phyloP scores from a whole-genome alignment of 2,329 filamentous ascomycete genomes.

The Aureobasidium pullulans region DNA sequence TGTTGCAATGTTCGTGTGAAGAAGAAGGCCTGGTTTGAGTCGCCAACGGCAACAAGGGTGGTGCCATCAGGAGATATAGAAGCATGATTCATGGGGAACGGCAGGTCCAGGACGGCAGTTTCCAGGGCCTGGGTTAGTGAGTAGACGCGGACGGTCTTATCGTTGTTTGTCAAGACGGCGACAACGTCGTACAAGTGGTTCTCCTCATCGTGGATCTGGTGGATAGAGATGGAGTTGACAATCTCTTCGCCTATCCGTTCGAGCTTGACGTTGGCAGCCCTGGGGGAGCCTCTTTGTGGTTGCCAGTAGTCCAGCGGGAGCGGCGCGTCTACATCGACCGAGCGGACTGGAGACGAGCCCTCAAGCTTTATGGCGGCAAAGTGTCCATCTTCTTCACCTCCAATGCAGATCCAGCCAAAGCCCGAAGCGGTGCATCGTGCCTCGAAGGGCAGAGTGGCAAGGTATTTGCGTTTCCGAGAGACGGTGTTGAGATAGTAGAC shows the following conservation, averaged over 20 bases:
- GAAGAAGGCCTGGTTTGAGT: slow-evolving; percentile 79
- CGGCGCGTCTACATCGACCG: slow-evolving; percentile 49
- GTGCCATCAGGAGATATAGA: slow-evolving; percentile 86
- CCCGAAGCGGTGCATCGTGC: slow-evolving; percentile 83
- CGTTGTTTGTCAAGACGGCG: slow-evolving; percentile 82
- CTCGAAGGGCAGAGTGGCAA: slow-evolving; percentile 59
- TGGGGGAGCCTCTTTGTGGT: slow-evolving; percentile 37
- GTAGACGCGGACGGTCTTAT: slow-evolving; percentile 80
- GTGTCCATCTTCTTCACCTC: slow-evolving; percentile 74
- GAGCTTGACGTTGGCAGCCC: slow-evolving; percentile 46
- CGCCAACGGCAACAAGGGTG: slow-evolving; percentile 74
- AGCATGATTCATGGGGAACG: slow-evolving; percentile 85
- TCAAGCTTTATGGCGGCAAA: slow-evolving; percentile 69
- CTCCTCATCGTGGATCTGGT: slow-evolving; percentile 49
- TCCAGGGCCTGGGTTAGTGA: slow-evolving; percentile 62
- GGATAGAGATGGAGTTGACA: slow-evolving; percentile 60
- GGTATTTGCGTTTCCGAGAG: slow-evolving; percentile 64
- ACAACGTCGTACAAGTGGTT: slow-evolving; percentile 46
- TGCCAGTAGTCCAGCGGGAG: slow-evolving; percentile 43
- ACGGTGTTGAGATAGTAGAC: slow-evolving; percentile 52
- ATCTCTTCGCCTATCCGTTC: slow-evolving; percentile 56
- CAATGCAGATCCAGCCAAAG: slow-evolving; percentile 83
- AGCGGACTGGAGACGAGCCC: slow-evolving; percentile 32
- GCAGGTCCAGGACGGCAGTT: slow-evolving; percentile 64
- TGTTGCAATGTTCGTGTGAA: slow-evolving; percentile 49